Conservation (phyloP, 179 eudicot genomes). For the Beta lomatogona region DNA sequence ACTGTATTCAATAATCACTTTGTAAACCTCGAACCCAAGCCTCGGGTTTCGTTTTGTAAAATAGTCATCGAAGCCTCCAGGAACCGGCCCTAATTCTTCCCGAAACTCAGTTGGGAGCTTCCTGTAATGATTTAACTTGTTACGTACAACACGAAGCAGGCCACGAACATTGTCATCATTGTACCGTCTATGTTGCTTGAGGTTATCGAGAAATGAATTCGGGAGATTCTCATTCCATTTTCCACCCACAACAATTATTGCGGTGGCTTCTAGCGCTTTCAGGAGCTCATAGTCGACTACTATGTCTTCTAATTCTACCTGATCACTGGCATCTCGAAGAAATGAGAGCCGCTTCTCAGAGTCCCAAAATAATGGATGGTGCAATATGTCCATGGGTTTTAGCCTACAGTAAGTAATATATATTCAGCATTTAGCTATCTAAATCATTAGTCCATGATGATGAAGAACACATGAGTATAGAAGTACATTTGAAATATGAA, state of each 20-base stretch:
- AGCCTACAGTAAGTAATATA: neutral
- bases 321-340: slow-evolving; percentile 73
- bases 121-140: slow-evolving; percentile 69
- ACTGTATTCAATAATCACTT: slow-evolving; percentile 46
- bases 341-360: slow-evolving; percentile 68
- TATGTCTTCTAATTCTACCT: slow-evolving; percentile 68
- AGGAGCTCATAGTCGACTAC: slow-evolving; percentile 49
- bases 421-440: neutral
- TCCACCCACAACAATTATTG: slow-evolving; percentile 23
- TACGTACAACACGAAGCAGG: slow-evolving; percentile 67
- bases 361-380: slow-evolving; percentile 74
- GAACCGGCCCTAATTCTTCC: slow-evolving; percentile 60
- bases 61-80: slow-evolving; percentile 65
- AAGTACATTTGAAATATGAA: too few relatives aligned
- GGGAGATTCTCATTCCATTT: slow-evolving; percentile 44
- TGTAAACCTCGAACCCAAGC: slow-evolving; percentile 61
- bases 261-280: slow-evolving; percentile 53
- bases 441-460: neutral
- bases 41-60: slow-evolving; percentile 61
- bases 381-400: slow-evolving; percentile 37
- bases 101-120: slow-evolving; percentile 64
- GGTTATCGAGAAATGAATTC: slow-evolving; percentile 50
- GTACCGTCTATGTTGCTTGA: slow-evolving; percentile 61
- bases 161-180: slow-evolving; percentile 73
- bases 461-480: too few relatives aligned